Evolutionary conservation across 306 rosid genomes (phyloP).

Genomic region (Cicer pinnatifidum): DNA sequence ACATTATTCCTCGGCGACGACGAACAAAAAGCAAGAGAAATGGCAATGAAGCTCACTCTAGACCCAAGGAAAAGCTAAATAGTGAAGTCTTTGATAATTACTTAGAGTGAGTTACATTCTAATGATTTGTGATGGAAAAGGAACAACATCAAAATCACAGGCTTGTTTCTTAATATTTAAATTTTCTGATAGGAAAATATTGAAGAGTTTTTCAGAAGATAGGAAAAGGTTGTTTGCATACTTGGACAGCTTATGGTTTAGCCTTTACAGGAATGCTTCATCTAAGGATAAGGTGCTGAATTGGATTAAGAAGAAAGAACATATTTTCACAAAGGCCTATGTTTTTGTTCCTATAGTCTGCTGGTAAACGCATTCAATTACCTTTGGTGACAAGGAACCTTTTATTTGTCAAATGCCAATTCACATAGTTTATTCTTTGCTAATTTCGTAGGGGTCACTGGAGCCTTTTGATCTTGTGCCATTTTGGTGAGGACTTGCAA

Average conservation of each 20-base stretch:
- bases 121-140: constrained; percentile 8
- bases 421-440: constrained; percentile 24
- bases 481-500: constrained; percentile 62
- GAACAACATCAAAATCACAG: not conserved
- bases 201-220: constrained; percentile 66
- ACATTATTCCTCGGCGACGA: constrained; percentile 40
- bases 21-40: constrained; percentile 51
- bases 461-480: constrained; percentile 80
- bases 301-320: constrained; percentile 66
- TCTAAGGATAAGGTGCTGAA: constrained; percentile 63
- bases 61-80: constrained; percentile 47
- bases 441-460: constrained; percentile 68
- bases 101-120: constrained; percentile 62
- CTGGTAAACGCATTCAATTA: constrained; percentile 58
- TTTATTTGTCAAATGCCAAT: constrained; percentile 24
- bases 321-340: constrained; percentile 72
- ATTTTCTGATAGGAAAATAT: constrained; percentile 62
- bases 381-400: not conserved
- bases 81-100: constrained; percentile 56
- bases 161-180: constrained; percentile 39
- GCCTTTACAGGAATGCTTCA: constrained; percentile 49
- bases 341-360: constrained; percentile 85
- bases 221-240: constrained; percentile 57
- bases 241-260: constrained; percentile 78
- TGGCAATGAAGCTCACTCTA: constrained; percentile 36